Evolutionary conservation across 2,329 filamentous ascomycete genomes (phyloP), one percentile per base, ranked within the genome.

Genomic region (Corniculantispora saksenae): DNA sequence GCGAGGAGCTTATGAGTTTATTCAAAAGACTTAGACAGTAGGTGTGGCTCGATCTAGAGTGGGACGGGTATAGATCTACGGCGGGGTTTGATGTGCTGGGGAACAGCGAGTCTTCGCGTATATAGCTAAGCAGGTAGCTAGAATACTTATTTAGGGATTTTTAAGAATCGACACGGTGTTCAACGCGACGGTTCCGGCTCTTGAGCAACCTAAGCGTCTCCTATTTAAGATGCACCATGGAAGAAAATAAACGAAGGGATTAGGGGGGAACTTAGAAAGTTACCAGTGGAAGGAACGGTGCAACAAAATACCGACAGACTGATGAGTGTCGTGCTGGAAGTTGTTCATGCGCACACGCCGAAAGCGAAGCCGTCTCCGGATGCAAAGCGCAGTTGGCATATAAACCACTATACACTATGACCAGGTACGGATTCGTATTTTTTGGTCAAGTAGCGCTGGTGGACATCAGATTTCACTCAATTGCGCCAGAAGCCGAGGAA

Each of bases 161-260:
- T n/a, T n/a, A n/a, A n/a, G n/a, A 0, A 77, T 78, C 67, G 55
- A 74, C 63, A 75, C 71, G 1, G 62, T 71, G 3, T 76, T 78
- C 55, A 67, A 76, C 10, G 21, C 59, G 43, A 21, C 56, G 29
- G 43, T 55, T 50, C 35, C 56, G 64, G 15, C 63, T 48, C 32
- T 66, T n/a, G 43, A 60, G 54, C 54, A 59, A 59, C 57, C 32
- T 32, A 32, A 67, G 61, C 63, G 65, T 58, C 67, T 70, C 13
- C 68, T 70, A 2, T 66, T 70, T 21, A 76, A 68, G 77, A 74
- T 57, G 69, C 70, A 48, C 68, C 48, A 50, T 74, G 21, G 73
- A 72, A 67, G 68, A 10, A 68, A 25, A 67, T 71, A n/a, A 67
- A 68, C 66, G 45, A 32, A 27, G 61, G 61, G 35, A 67, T 69